Conservation (phyloP, 2,329 filamentous ascomycete species). For the Xylaria sp. region DNA sequence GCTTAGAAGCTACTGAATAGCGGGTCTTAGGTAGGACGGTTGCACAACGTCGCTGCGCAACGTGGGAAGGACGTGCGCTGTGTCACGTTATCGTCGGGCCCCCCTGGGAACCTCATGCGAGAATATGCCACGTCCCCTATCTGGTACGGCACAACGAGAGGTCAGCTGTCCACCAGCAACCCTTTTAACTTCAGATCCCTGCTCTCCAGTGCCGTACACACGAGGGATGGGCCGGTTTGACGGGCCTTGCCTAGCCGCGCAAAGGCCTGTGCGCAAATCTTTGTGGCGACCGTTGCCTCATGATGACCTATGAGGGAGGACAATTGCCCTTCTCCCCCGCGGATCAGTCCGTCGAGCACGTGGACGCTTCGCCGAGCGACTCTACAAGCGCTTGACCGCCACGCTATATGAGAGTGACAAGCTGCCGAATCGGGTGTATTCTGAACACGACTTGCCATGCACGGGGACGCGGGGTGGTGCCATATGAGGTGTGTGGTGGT, state of each 20-base stretch:
- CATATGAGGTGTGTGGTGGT: constrained; percentile 30
- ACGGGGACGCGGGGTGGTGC: constrained; percentile 29
- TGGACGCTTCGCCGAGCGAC: constrained; percentile 28
- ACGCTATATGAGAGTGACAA: constrained; percentile 29
- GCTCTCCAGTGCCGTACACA: constrained; percentile 9
- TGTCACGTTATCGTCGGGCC: constrained; percentile 33
- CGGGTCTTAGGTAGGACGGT: constrained; percentile 28
- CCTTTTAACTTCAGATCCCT: constrained; percentile 30
- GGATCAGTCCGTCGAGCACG: constrained; percentile 28
- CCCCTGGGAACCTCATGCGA: constrained; percentile 32
- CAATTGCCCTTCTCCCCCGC: constrained; percentile 22
- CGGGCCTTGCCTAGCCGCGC: constrained; percentile 28
- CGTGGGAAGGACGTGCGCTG: constrained; percentile 36
- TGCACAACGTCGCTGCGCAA: constrained; percentile 33
- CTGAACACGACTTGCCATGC: constrained; percentile 21
- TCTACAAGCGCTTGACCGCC: constrained; percentile 18
- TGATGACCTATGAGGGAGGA: constrained; percentile 25
- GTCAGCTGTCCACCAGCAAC: constrained; percentile 34
- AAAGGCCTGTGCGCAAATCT: constrained; percentile 34
- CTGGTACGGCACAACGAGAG: constrained; percentile 25
- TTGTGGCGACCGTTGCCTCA: constrained; percentile 27
- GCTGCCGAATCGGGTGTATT: constrained; percentile 18
- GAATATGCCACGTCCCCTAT: constrained; percentile 33
- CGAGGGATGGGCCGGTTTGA: constrained; percentile 21
- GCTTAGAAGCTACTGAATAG: constrained; percentile 25